These are phyloP conservation scores for Martiniozyma abietophila DNA, from an alignment of 805 yeast species.

Conservation along the genomic window DNA sequence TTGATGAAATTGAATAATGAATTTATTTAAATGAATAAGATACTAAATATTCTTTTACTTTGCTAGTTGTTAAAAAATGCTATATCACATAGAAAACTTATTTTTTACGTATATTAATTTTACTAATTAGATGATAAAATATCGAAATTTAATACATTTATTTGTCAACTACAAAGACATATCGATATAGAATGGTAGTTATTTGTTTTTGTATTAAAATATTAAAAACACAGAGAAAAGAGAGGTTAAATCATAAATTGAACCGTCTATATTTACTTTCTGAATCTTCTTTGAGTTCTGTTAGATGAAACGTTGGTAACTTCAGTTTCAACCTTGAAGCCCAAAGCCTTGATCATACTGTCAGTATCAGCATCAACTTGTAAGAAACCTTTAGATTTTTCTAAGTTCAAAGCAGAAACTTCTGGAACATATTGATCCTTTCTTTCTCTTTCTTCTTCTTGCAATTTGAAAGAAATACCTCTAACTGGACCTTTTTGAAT, in stretches of 20 bases:
- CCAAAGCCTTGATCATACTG: slow-evolving; percentile 88
- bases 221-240: slow-evolving; percentile 9
- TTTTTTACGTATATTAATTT: background rate
- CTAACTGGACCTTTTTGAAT: slow-evolving; percentile 99
- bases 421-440: slow-evolving; percentile 99
- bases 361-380: slow-evolving; percentile 96
- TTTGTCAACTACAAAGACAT: no score
- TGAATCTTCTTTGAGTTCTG: slow-evolving; percentile 80
- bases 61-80: no score
- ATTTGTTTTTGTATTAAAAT: slow-evolving; percentile 7
- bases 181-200: slow-evolving; percentile 1
- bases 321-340: slow-evolving; percentile 80
- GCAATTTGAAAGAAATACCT: slow-evolving; percentile 99
- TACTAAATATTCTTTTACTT: no score
- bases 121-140: background rate
- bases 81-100: background rate
- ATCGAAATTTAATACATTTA: background rate
- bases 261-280: slow-evolving; percentile 50
- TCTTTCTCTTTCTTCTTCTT: slow-evolving; percentile 99
- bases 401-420: slow-evolving; percentile 97
- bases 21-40: no score
- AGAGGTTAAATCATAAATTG: slow-evolving; percentile 5
- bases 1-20: slow-evolving; percentile 15
- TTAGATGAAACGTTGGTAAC: slow-evolving; percentile 82
- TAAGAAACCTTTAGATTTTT: slow-evolving; percentile 91